Percentiles rank a stretch among this genome's conserved stretches.
phyloP scores from a whole-genome alignment of 2,329 filamentous ascomycete species.

The Teratosphaeria viscida region DNA sequence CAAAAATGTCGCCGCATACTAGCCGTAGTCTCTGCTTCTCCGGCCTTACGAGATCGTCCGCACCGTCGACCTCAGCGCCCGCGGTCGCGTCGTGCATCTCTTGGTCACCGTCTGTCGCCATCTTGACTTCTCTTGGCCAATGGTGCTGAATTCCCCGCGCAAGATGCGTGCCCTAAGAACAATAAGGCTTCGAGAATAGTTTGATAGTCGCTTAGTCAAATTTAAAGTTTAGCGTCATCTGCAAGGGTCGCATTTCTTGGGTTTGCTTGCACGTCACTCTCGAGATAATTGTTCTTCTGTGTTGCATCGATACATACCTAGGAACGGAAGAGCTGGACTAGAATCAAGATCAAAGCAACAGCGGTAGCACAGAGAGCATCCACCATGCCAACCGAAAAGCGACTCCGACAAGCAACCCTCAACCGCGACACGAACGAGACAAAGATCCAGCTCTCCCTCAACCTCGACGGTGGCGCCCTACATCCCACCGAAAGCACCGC shows the following conservation, averaged over 20 bases:
- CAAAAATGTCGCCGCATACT: slow-evolving; percentile 22
- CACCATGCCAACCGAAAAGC: slow-evolving; percentile 19
- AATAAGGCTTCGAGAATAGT: not conserved
- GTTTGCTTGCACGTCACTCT: not conserved
- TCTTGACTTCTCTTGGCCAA: slow-evolving; percentile 1
- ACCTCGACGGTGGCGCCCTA: slow-evolving; percentile 75
- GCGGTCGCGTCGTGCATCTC: slow-evolving; percentile 29
- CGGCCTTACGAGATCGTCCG: slow-evolving; percentile 17
- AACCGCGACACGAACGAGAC: slow-evolving; percentile 95
- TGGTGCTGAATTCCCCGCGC: not conserved
- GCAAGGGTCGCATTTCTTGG: slow-evolving; percentile 6
- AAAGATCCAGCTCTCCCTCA: slow-evolving; percentile 85
- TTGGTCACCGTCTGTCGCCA: slow-evolving; percentile 18
- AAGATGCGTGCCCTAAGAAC: not conserved
- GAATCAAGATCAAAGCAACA: not conserved
- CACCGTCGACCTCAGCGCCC: slow-evolving; percentile 38
- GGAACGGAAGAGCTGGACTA: not conserved
- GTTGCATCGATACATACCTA: not conserved
- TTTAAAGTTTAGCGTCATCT: slow-evolving; percentile 7
- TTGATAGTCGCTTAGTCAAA: not conserved
- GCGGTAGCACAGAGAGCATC: not conserved
- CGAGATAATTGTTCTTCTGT: not conserved
- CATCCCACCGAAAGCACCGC: slow-evolving; percentile 35
- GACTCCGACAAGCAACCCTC: slow-evolving; percentile 60
- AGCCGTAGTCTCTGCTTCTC: slow-evolving; percentile 37